Percentiles rank a stretch among this genome's conserved stretches.
These are phyloP conservation scores for Fusarium xyrophilum DNA, from an alignment of 2,329 filamentous ascomycete species.

Conservation along the genomic window DNA sequence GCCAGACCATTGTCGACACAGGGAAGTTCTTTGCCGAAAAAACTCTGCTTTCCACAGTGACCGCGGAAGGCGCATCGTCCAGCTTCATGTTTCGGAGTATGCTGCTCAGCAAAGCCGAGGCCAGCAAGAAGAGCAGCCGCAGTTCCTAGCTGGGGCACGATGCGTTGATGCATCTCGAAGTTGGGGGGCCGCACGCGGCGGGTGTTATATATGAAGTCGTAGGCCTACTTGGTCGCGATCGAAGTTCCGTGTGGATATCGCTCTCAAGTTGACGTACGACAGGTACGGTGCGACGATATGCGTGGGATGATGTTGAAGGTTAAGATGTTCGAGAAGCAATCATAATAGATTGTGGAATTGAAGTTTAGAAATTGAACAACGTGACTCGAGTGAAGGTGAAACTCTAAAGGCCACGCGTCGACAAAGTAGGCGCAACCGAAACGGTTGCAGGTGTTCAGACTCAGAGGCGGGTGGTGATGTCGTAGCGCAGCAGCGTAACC, in stretches of 20 bases:
- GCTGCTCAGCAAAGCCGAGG: conserved; percentile 40
- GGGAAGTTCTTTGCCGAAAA: conserved; percentile 88
- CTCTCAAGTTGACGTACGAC: conserved; percentile 19
- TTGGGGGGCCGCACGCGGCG: conserved; percentile 32
- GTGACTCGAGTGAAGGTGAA: conserved; percentile 4
- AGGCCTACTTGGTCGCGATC: conserved; percentile 15
- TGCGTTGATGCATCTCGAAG: conserved; percentile 45
- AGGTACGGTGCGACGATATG: conserved; percentile 11
- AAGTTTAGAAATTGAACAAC: conserved; percentile 4
- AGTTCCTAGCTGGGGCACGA: conserved; percentile 44
- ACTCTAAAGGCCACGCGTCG: conserved; percentile 22
- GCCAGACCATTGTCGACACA: conserved; percentile 91
- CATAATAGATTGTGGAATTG: conserved; percentile 20
- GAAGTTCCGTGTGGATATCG: conserved; percentile 16
- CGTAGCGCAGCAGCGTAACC: conserved; percentile 8
- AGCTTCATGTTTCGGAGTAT: conserved; percentile 75
- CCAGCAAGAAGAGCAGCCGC: conserved; percentile 42
- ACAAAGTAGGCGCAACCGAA: conserved; percentile 19
- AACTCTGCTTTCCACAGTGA: conserved; percentile 87
- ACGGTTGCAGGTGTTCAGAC: conserved; percentile 20
- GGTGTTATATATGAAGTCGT: conserved; percentile 26
- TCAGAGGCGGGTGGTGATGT: conserved; percentile 23
- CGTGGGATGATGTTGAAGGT: conserved; percentile 7
- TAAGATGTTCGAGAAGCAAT: conserved; percentile 19
- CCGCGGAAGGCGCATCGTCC: conserved; percentile 91